These are phyloP conservation scores for Acarospora socialis DNA, from an alignment of 2,329 filamentous ascomycete genomes.

Conservation along the genomic window DNA sequence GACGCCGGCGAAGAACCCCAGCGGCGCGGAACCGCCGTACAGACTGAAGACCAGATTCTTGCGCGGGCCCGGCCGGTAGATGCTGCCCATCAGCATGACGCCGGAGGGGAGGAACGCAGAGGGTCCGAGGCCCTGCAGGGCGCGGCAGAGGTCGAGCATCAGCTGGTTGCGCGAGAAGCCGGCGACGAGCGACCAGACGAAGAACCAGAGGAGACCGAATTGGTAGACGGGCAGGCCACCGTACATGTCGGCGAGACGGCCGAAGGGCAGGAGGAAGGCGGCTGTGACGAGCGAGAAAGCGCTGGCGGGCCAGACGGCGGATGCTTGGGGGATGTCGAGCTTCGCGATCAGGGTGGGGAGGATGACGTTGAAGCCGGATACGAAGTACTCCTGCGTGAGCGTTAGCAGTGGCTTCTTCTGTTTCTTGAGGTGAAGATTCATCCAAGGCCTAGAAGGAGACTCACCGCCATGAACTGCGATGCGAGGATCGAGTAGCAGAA, in stretches of 20 bases:
- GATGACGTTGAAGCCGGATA: conserved; percentile 59
- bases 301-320: conserved; percentile 40
- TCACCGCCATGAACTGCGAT: conserved; percentile 47
- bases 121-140: conserved; percentile 51
- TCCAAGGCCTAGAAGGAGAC: conserved; percentile 17
- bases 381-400: conserved; percentile 49
- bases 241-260: conserved; percentile 43
- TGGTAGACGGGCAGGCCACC: conserved; percentile 52
- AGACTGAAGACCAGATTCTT: conserved; percentile 54
- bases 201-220: conserved; percentile 47
- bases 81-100: conserved; percentile 50
- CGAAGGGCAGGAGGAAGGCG: conserved; percentile 39
- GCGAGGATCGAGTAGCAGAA: conserved; percentile 32
- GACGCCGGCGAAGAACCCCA: conserved; percentile 42
- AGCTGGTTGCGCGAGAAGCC: conserved; percentile 54
- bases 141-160: conserved; percentile 54
- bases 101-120: conserved; percentile 58
- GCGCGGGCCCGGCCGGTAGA: conserved; percentile 51
- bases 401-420: conserved; percentile 1
- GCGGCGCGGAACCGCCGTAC: conserved; percentile 38
- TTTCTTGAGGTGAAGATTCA: background rate
- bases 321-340: conserved; percentile 52
- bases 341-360: conserved; percentile 49
- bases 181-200: conserved; percentile 52
- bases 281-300: conserved; percentile 37